Evolutionary conservation across 441 rosid species (phyloP).

Genomic region (Erysimum cheiri): DNA sequence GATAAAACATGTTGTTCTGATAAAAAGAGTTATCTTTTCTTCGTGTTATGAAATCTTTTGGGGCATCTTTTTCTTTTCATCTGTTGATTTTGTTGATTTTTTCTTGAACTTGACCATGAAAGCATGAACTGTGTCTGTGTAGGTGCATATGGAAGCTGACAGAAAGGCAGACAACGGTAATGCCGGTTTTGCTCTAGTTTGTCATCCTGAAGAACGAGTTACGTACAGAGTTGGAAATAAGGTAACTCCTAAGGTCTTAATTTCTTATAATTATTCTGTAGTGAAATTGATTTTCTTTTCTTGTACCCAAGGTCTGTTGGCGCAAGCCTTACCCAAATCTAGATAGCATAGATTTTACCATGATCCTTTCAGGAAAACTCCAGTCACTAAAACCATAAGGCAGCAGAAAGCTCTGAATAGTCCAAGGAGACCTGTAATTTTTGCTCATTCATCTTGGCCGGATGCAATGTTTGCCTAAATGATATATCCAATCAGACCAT

Average conservation of each 20-base stretch:
- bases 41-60: background rate
- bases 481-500: slow-evolving; percentile 17
- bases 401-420: slow-evolving; percentile 17
- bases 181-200: slow-evolving; percentile 46
- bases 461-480: slow-evolving; percentile 10
- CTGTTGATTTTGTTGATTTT: slow-evolving; percentile 19
- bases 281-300: slow-evolving; percentile 8
- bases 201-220: slow-evolving; percentile 65
- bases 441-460: slow-evolving; percentile 12
- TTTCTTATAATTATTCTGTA: slow-evolving; percentile 15
- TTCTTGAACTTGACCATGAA: slow-evolving; percentile 15
- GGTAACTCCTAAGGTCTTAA: slow-evolving; percentile 48
- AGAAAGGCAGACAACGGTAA: slow-evolving; percentile 73
- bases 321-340: background rate
- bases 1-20: slow-evolving; percentile 2
- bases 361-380: slow-evolving; percentile 7
- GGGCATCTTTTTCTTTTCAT: slow-evolving; percentile 9
- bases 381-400: background rate
- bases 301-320: slow-evolving; percentile 10
- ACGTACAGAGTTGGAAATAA: slow-evolving; percentile 80
- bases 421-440: slow-evolving; percentile 7
- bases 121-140: slow-evolving; percentile 28
- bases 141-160: slow-evolving; percentile 98
- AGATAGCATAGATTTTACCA: slow-evolving; percentile 17
- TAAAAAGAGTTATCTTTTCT: slow-evolving; percentile 4